Evolutionary conservation across 345 rosid species (phyloP).

Genomic region (Hypericum androsaemum): DNA sequence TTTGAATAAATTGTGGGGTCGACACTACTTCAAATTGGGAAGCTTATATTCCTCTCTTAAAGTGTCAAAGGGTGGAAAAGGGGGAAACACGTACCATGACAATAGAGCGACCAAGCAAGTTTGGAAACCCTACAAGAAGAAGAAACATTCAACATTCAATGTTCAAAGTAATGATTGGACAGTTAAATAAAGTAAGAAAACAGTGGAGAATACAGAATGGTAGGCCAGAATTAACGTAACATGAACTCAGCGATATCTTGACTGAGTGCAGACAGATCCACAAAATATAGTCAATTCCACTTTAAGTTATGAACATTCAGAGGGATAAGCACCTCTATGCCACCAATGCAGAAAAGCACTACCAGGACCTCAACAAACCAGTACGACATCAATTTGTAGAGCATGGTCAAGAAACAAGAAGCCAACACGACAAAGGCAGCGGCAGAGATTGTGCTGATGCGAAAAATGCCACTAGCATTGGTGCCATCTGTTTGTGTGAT

Average conservation of each 20-base stretch:
- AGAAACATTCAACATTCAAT: conserved; percentile 21
- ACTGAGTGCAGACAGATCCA: conserved; percentile 2
- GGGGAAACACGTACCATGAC: conserved; percentile 61
- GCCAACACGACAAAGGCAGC: conserved; percentile 83
- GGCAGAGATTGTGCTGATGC: conserved; percentile 67
- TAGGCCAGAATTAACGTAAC: too few relatives aligned
- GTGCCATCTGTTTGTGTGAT: conserved; percentile 29
- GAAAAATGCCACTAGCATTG: conserved; percentile 55
- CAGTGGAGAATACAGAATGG: too few relatives aligned
- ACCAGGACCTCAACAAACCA: conserved; percentile 92
- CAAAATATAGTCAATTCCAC: not conserved
- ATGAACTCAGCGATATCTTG: too few relatives aligned
- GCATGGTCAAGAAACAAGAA: conserved; percentile 93
- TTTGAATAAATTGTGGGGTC: too few relatives aligned
- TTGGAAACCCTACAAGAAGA: conserved; percentile 75
- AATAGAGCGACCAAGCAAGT: conserved; percentile 84
- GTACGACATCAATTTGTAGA: conserved; percentile 88
- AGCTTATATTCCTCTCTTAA: too few relatives aligned
- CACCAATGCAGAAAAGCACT: conserved; percentile 90
- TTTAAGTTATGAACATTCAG: not conserved
- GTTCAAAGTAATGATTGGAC: conserved; percentile 8
- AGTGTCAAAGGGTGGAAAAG: not conserved
- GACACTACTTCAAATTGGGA: too few relatives aligned
- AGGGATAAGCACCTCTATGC: conserved; percentile 61
- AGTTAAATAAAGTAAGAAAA: too few relatives aligned